Evolutionary conservation across 2,329 filamentous ascomycete species (phyloP).

Genomic region (Talaromyces marneffei): DNA sequence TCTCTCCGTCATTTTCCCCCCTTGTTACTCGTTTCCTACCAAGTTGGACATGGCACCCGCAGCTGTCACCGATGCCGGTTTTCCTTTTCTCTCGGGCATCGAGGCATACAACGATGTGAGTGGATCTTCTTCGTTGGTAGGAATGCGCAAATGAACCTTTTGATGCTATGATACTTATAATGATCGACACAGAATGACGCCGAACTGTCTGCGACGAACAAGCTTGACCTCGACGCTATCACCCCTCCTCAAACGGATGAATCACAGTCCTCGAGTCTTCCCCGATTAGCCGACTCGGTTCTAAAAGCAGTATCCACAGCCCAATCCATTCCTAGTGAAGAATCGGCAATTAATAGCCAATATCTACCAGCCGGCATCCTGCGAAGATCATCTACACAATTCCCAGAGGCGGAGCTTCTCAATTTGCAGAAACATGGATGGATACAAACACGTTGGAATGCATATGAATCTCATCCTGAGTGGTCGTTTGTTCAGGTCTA

Average conservation of each 20-base stretch:
- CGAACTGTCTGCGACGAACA: background rate
- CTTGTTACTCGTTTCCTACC: background rate
- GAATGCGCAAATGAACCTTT: background rate
- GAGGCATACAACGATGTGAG: constrained; percentile 8
- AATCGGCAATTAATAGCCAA: constrained; percentile 11
- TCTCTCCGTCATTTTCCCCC: background rate
- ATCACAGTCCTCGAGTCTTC: background rate
- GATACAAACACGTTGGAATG: constrained; percentile 27
- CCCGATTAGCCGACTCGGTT: background rate
- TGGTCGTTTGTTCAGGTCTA: constrained; percentile 31
- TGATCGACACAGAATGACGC: background rate
- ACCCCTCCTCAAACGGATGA: background rate
- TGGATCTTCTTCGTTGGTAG: background rate
- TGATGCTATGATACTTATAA: background rate
- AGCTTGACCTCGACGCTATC: background rate
- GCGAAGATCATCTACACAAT: constrained; percentile 16
- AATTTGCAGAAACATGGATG: constrained; percentile 30
- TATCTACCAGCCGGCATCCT: constrained; percentile 32
- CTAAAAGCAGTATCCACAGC: background rate
- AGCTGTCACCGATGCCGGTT: constrained; percentile 1
- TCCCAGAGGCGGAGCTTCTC: constrained; percentile 21
- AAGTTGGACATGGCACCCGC: constrained; percentile 1
- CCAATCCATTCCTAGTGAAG: background rate
- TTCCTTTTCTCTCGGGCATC: constrained; percentile 5
- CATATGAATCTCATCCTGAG: constrained; percentile 15